These are phyloP conservation scores for Oryza longistaminata DNA, from an alignment of 176 grass and related monocot species.

Conservation along the genomic window DNA sequence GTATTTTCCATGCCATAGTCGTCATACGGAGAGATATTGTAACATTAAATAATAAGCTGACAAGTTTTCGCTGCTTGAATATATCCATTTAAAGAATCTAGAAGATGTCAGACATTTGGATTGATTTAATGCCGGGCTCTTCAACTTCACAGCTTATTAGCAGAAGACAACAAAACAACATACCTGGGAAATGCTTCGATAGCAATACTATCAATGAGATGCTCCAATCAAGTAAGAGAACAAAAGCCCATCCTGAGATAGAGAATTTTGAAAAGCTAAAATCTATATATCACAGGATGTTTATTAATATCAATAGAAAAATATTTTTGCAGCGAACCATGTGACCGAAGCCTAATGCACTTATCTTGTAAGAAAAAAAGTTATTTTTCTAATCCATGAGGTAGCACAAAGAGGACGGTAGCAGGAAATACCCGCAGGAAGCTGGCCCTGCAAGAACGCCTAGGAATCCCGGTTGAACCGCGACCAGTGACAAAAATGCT, in stretches of 20 bases:
- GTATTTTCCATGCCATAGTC: background rate
- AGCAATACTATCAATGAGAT: conserved; percentile 83
- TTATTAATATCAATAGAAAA: background rate
- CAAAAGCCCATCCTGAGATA: conserved; percentile 88
- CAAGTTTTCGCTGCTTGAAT: background rate
- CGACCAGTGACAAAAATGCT: conserved; percentile 88
- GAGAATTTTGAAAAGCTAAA: too few relatives aligned
- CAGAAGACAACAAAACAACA: conserved; percentile 21
- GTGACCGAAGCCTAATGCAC: background rate
- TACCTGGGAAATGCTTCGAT: conserved; percentile 85
- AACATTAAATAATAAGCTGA: too few relatives aligned
- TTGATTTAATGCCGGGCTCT: background rate
- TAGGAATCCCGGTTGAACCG: conserved; percentile 73
- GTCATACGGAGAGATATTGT: background rate
- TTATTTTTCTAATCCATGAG: background rate
- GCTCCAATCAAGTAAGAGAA: conserved; percentile 85
- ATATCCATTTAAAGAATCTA: background rate
- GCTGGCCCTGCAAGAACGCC: conserved; percentile 79
- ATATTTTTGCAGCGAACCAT: background rate
- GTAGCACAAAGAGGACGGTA: background rate
- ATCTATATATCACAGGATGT: background rate
- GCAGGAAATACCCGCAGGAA: conserved; percentile 73
- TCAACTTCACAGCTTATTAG: background rate
- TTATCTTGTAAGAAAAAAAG: conserved; percentile 18
- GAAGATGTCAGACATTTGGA: background rate